Evolutionary conservation across 1,284 basidiomycete species (phyloP), one percentile per base, ranked within the genome.

Genomic region (Naganishia albida): DNA sequence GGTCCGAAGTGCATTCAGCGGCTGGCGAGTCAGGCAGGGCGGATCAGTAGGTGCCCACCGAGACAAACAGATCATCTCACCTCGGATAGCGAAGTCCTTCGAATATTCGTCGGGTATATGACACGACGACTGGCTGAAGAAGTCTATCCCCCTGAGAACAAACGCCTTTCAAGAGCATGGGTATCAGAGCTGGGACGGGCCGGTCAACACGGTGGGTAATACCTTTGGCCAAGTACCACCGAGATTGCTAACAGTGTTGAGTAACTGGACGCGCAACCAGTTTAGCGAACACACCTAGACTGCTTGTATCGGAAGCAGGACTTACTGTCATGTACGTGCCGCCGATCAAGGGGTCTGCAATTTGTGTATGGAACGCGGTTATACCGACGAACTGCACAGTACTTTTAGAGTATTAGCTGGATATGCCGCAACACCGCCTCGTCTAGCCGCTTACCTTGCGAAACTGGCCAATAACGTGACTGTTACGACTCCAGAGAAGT

Each of bases 341-440:
- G 34, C 96, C 96, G 68, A 99, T 98, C 16, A 97, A 75, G 0
- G 96, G 96, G 76, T 99, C 96, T 0, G 96, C 93, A 59, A 99
- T 89, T 67, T 91, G 88, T 1, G 94, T 98, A 75, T 99, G 95
- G 84, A 98, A 99, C 3, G 96, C 95, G 10, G 93, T 92, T 70
- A 99, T 94, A 18, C 95, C 94, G 23, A 98, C 95, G 74, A 99
- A 99, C 78, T 99, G 95, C 12, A 99, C 89, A 7, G 96, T 99
- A 62, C 92, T 94, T 66, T 44, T n/a, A n/a, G 1, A 38, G 38
- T 23, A 51, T 38, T 26, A 43, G 13, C 42, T 51, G 44, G 52
- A 34, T 34, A 10, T 34, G 6, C 10, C 34, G 34, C 4, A 4
- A 34, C 34, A 34, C 34, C n/a, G 34, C 34, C 6, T 10, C 34